Base-by-base conservation (phyloP, 208 protist species). In the Leishmania tropica region DNA sequence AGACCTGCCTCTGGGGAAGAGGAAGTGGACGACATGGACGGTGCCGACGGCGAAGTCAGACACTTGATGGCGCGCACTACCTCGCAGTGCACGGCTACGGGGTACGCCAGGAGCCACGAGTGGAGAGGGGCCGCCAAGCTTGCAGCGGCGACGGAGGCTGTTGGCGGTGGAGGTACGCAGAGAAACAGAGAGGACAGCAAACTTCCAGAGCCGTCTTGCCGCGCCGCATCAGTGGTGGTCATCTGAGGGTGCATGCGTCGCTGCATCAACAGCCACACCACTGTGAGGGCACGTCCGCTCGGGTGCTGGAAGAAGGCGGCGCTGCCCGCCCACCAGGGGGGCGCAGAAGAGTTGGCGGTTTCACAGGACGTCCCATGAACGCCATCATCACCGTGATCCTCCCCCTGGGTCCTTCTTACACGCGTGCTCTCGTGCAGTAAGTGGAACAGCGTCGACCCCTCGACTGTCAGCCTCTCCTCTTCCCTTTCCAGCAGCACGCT, bases 1-100 rank as follows among this genome's bases (percentile, higher is more conserved):
- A 31, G 19, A 24, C 37, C 4, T 13, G 48, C 72, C 31, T 82
- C 56, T 1, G 15, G 48, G 10, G 31, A 35, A 19, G 72, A 62
- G 19, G 51, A 76, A 45, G 19, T 15, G 13, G 48, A 74, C 28
- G 42, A 31, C 28, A 53, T 31, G 19, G 42, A 13, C 45, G 45
- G 48, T 19, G 24, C n/a, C 19, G 35, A 54, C 45, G 51, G 40
- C 15, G 85, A 51, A 19, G 75, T 78, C 48, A 77, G 68, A 40
- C 79, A 82, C 19, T 76, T 71, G n/a, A 93, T 58, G 45, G 83
- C 81, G 28, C 80, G 60, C 3, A 93, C 35, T 19, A 83, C 75
- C 58, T 83, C 87, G 58, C 85, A 90, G 73, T 93, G 89, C 64
- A 90, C 87, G 31, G 86, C 81, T 3, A 78, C 42, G 10, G 89